Base-by-base conservation (phyloP, 257 asterid genomes). In the Leonotis leonurus region DNA sequence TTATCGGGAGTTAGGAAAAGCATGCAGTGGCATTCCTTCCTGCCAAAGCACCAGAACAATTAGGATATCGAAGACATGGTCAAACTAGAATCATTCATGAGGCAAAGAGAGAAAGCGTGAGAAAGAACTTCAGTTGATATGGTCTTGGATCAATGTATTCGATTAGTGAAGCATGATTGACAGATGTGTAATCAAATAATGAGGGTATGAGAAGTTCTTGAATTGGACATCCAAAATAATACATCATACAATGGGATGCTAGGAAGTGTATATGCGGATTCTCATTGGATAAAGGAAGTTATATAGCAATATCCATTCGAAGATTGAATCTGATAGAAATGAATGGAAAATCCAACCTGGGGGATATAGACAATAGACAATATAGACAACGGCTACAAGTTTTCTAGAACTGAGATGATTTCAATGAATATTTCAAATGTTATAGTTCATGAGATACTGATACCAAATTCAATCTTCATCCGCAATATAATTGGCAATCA, bases 21-120 rank as follows among this genome's bases (percentile, higher is more conserved):
- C 97, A 90, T 90, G 83, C 97, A 90, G 80, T 90, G 97, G 73
- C 97, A 90, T 69, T 90, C 97, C 78, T 90, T 90, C 88, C 97
- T 90, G 89, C 67, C 44, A 78, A 61, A 29, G 20, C 20, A 60
- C 57, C 32, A 57, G 36, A 48, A 6, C 9, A 26, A 36, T 76
- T 16, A 70, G 67, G 39, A 59, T 51, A 44, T 51, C 33, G 17
- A 21, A 33, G 17, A 48, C 14, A 48, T 4, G 18, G 39, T 21
- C 56, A n/a, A 55, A 17, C 27, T 9, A 63, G 14, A 22, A 46
- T 54, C 16, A 14, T 9, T 18, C 5, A 33, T 39, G 7, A 3
- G 40, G 30, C 54, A 50, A 22, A n/a, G 16, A 49, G 27, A 25
- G 27, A n/a, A n/a, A n/a, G n/a, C n/a, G n/a, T n/a, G n/a, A n/a